Conservation (phyloP, 192 early-diverging fungal species). For the Borealophlyctis nickersoniae region DNA sequence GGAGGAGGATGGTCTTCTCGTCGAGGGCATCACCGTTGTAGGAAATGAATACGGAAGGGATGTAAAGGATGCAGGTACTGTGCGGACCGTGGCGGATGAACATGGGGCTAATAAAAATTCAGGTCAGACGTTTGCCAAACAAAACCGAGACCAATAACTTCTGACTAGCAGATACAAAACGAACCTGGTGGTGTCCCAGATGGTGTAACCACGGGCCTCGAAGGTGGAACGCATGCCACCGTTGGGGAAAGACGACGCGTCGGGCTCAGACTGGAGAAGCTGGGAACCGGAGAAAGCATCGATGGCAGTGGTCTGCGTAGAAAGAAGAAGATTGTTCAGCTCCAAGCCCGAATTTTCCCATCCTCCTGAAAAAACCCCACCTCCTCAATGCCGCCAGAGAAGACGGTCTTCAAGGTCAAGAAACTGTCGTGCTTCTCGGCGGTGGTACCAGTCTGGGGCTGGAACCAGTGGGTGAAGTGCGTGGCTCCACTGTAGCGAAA, state of each 20-base stretch:
- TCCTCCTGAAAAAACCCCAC: conserved; percentile 31
- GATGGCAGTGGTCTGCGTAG: conserved; percentile 60
- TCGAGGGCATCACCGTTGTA: conserved; percentile 99
- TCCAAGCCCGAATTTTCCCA: conserved; percentile 14
- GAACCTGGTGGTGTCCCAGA: conserved; percentile 90
- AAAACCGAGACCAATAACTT: too few relatives aligned
- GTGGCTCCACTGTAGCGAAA: conserved; percentile 72
- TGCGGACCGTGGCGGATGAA: conserved; percentile 91
- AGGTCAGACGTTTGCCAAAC: too few relatives aligned
- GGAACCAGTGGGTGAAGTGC: conserved; percentile 99
- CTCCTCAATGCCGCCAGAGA: conserved; percentile 83
- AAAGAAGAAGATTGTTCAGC: neutral
- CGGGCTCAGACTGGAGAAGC: conserved; percentile 97
- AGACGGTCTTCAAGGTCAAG: conserved; percentile 81
- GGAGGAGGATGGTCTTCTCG: conserved; percentile 96
- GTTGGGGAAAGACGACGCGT: conserved; percentile 98
- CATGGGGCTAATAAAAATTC: conserved; percentile 86
- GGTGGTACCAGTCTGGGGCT: conserved; percentile 97
- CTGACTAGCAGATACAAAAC: neutral
- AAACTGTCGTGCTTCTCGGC: conserved; percentile 99
- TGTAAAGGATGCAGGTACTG: conserved; percentile 89
- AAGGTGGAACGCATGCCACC: conserved; percentile 98
- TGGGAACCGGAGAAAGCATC: conserved; percentile 97
- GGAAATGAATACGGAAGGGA: conserved; percentile 97
- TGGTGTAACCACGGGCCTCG: conserved; percentile 99